A percentile compares a stretch with the other conserved stretches of the same genome.
Conservation (phyloP, 2,329 filamentous ascomycete genomes). For the Xylaria sp. region DNA sequence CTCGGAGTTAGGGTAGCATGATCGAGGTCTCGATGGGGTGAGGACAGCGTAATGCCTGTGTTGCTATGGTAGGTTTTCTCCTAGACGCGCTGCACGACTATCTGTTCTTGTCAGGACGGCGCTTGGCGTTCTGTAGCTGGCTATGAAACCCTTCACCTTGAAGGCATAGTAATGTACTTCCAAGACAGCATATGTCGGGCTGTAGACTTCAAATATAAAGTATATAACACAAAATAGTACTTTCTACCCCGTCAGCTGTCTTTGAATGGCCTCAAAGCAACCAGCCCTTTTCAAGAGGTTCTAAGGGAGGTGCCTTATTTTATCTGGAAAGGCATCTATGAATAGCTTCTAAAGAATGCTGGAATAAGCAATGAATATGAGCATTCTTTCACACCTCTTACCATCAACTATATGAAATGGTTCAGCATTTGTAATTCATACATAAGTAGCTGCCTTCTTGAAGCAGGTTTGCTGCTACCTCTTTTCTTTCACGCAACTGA, state of each 20-base stretch:
- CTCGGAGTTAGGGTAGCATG: not conserved
- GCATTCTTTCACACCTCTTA: too few species aligned
- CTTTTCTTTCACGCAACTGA: too few species aligned
- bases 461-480: too few species aligned
- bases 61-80: not conserved
- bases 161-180: slow-evolving; percentile 9
- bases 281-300: not conserved
- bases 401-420: too few species aligned
- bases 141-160: not conserved
- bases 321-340: not conserved
- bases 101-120: not conserved
- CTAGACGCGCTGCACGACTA: too few species aligned
- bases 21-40: not conserved
- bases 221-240: slow-evolving; percentile 11
- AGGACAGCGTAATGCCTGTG: not conserved
- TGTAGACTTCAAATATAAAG: slow-evolving; percentile 28
- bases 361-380: not conserved
- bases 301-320: too few species aligned
- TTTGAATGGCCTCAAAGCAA: slow-evolving; percentile 30
- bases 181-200: slow-evolving; percentile 9
- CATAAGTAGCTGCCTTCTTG: too few species aligned
- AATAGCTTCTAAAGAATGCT: not conserved
- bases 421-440: too few species aligned
- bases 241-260: slow-evolving; percentile 21
- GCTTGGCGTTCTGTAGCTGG: not conserved